Evolutionary conservation across 495 filamentous ascomycete species (phyloP), one percentile per base, ranked within the genome.

Genomic region (Penicillium coprophilum): DNA sequence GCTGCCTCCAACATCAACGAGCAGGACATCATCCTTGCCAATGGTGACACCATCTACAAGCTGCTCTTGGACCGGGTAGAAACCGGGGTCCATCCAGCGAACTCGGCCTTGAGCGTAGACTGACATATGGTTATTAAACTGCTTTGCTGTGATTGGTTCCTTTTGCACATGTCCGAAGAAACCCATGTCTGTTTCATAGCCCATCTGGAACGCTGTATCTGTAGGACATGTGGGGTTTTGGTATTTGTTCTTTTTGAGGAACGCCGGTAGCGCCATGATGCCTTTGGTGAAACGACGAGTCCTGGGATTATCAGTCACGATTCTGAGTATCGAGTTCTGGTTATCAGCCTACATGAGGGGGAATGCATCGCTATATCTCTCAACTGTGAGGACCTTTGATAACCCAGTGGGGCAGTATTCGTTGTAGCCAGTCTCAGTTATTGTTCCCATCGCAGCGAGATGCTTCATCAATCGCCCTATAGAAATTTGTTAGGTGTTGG

Each of bases 1-100:
- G 13, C 71, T 71, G 4, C 84, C 83, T 24, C 83, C 84, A 0
- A 87, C 52, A 60, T 86, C 82, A 28, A 85, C 79, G 24, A 83
- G 57, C 3, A 71, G 45, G 15, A 64, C 57, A 2, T 36, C 32
- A 9, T 63, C 38, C 9, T 20, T 13, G 21, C 50, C 27, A 7
- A 28, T 30, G 2, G 32, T 44, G 10, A 57, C 52, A 3, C 71
- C 67, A 4, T 63, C 34, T 7, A 68, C 23, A 0, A 81, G 67
- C 2, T 64, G 62, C 17, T 75, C 61, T 34, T 65, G 46, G 0
- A 79, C 64, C 6, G 77, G 75, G 53, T 73, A 79, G 57, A 75
- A 71, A 34, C 64, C 66, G 0, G 47, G 44, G 51, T 79, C 72
- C 24, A 74, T 63, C 77, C 74, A 80, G 2, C 59, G 69, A 0